Evolutionary conservation across 495 filamentous ascomycete genomes (phyloP), one percentile per base, ranked within the genome.

Genomic region (Cudoniella acicularis): DNA sequence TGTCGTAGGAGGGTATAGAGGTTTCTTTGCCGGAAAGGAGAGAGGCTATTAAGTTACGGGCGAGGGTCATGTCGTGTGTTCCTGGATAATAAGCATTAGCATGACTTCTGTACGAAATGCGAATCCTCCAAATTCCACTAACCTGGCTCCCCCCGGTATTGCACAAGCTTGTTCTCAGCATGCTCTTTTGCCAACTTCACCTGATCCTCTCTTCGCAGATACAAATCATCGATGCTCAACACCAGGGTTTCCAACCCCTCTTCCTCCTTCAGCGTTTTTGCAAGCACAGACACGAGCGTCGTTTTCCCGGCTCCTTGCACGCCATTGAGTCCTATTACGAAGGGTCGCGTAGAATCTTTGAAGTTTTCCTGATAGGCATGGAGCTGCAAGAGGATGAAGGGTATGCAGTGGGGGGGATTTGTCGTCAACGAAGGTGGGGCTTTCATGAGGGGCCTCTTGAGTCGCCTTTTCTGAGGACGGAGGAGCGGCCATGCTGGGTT

Each of bases 261-360:
- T 22, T 82, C 77, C n/a, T 79, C 76, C 53, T 77, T 75, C 36
- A 96, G 82, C n/a, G 80, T 86, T 18, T 79, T 65, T 49, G 83
- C 75, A 20, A 96, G 81, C 9, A 80, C 79, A 24, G 83, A 82
- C 4, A 92, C 92, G 64, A 97, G 78, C 2, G 92, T 92, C 1
- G 92, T 93, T 73, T 98, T 98, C 42, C 93, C 93, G 47, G 87
- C 89, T 49, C 92, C 92, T 70, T 96, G 92, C 16, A 95, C 78
- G 52, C 87, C 84, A 55, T 83, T 85, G 43, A 87, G 70, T 3
- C 82, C 84, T 61, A 87, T 73, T 64, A 85, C 73, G 64, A 86
- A 81, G 43, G 83, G 83, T 45, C 69, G 47, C 64, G 23, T 63
- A 27, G 54, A 60, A 18, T 49, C 18, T 18, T 50, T 22, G 45